Conservation (phyloP, 2,329 filamentous ascomycete species). For the Byssothecium circinans region DNA sequence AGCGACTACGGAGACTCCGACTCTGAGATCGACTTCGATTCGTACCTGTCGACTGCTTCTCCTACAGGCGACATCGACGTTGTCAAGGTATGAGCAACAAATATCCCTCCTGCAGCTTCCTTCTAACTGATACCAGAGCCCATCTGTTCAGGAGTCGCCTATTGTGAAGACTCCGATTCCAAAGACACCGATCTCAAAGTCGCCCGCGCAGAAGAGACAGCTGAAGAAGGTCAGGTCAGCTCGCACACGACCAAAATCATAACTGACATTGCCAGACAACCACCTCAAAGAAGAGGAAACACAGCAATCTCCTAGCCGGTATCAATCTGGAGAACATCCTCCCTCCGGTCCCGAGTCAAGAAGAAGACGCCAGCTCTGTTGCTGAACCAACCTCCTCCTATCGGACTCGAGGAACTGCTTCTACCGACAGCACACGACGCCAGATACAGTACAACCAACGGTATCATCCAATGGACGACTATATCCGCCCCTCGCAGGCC, state of each 20-base stretch:
- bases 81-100: too few species aligned
- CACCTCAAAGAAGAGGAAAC: slow-evolving; percentile 6
- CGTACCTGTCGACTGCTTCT: too few species aligned
- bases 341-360: background rate
- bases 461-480: slow-evolving; percentile 41
- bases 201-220: background rate
- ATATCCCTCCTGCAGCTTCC: background rate
- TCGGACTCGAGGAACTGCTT: slow-evolving; percentile 9
- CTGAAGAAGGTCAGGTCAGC: too few species aligned
- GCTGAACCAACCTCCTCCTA: slow-evolving; percentile 12
- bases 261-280: background rate
- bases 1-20: slow-evolving; percentile 17
- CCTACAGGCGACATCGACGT: background rate
- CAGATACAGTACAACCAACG: slow-evolving; percentile 34
- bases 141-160: background rate
- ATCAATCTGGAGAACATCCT: slow-evolving; percentile 20
- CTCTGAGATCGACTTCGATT: slow-evolving; percentile 7
- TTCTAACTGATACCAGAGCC: background rate
- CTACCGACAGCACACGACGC: slow-evolving; percentile 13
- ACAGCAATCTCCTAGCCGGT: slow-evolving; percentile 7
- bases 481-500: slow-evolving; percentile 28
- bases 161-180: background rate
- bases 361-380: slow-evolving; percentile 3
- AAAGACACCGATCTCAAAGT: background rate
- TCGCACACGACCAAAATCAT: background rate